Evolutionary conservation across 306 rosid species (phyloP).

Genomic region (Mimosa bimucronata): DNA sequence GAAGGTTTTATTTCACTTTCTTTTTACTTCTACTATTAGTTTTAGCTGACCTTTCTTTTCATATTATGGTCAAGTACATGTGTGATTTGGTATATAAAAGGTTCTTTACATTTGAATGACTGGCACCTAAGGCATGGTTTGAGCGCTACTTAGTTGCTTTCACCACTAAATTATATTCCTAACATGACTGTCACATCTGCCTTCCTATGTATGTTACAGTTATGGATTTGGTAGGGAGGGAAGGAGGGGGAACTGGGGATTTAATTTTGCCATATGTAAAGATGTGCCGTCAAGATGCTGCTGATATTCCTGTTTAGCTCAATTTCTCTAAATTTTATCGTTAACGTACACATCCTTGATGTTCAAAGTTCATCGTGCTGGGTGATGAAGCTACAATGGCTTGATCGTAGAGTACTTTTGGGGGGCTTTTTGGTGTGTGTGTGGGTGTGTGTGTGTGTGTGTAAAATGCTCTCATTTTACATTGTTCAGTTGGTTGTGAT

Average conservation of each 20-base stretch:
- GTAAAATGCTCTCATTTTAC: neutral
- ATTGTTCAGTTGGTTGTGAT: neutral
- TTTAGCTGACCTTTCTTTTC: conserved; percentile 6
- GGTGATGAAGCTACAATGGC: neutral
- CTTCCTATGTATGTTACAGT: neutral
- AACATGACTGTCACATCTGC: neutral
- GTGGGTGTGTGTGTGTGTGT: too few species aligned
- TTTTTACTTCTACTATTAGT: too few species aligned
- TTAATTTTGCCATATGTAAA: neutral
- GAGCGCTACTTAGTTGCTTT: neutral
- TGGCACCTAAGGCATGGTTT: neutral
- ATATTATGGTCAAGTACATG: neutral
- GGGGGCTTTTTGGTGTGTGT: too few species aligned
- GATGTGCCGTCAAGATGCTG: neutral
- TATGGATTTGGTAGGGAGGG: neutral
- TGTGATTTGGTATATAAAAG: neutral
- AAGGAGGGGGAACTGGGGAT: neutral
- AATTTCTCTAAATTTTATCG: neutral
- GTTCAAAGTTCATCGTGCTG: neutral
- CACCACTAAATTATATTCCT: neutral
- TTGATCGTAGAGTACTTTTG: neutral
- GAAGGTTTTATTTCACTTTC: neutral
- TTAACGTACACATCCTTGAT: neutral
- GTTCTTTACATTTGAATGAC: neutral
- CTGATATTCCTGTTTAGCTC: neutral